phyloP scores from a whole-genome alignment of 2,329 filamentous ascomycete species.

The Furcasterigmium furcatum region DNA sequence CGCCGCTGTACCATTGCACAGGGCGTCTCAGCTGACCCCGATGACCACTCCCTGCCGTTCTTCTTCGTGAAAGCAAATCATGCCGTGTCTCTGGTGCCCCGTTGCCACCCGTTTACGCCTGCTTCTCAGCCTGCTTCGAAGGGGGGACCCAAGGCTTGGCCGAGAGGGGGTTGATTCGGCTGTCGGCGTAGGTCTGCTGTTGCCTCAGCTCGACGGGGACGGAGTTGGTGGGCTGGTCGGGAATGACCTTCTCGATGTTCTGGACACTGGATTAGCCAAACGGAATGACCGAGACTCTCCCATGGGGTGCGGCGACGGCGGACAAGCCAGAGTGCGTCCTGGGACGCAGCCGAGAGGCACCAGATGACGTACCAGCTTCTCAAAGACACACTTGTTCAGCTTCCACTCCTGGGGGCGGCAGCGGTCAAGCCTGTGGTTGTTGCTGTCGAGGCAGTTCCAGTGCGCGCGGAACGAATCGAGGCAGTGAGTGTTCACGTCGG shows the following conservation, averaged over 20 bases:
- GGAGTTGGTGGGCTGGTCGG: slow-evolving; percentile 66
- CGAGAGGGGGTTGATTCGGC: slow-evolving; percentile 37
- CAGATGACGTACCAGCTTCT: slow-evolving; percentile 84
- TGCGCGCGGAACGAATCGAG: slow-evolving; percentile 86
- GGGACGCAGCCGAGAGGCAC: too few relatives aligned
- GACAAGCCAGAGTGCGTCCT: too few relatives aligned
- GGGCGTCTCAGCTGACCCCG: neutral
- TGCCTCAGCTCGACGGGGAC: slow-evolving; percentile 72
- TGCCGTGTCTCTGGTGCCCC: too few relatives aligned
- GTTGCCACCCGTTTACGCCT: slow-evolving; percentile 1
- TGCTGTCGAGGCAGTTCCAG: slow-evolving; percentile 94
- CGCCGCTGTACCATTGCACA: neutral
- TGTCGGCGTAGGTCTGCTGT: slow-evolving; percentile 59
- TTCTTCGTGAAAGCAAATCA: neutral
- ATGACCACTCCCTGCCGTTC: neutral
- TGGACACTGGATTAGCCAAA: slow-evolving; percentile 27
- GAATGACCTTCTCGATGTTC: slow-evolving; percentile 80
- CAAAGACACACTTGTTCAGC: slow-evolving; percentile 92
- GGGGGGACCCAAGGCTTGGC: slow-evolving; percentile 37
- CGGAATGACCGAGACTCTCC: too few relatives aligned
- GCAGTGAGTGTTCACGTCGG: slow-evolving; percentile 95
- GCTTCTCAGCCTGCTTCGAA: slow-evolving; percentile 10
- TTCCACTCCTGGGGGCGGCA: slow-evolving; percentile 85
- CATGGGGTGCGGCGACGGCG: too few relatives aligned
- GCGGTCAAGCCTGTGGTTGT: slow-evolving; percentile 97